phyloP scores from a whole-genome alignment of 495 filamentous ascomycete genomes.

The Aspergillus saccharolyticus region DNA sequence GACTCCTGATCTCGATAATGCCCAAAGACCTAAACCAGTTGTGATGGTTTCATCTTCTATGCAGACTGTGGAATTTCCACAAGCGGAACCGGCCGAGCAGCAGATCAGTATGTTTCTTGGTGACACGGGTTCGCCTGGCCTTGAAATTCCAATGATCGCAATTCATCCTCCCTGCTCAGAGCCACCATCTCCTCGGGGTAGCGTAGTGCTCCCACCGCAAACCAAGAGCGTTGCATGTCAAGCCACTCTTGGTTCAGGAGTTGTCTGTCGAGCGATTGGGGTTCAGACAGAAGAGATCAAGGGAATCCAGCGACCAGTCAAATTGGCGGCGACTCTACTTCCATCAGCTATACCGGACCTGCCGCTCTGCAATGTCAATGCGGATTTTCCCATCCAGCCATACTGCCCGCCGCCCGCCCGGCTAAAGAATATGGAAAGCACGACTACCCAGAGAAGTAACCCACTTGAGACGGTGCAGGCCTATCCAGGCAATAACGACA shows the following conservation, averaged over 20 bases:
- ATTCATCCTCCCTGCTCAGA: constrained; percentile 61
- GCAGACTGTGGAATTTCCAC: constrained; percentile 54
- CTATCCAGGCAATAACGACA: constrained; percentile 80
- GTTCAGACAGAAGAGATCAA: constrained; percentile 89
- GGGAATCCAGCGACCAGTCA: constrained; percentile 66
- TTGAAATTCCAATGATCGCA: constrained; percentile 56
- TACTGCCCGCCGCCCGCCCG: constrained; percentile 37
- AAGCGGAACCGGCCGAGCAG: constrained; percentile 12
- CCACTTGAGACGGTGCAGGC: constrained; percentile 50
- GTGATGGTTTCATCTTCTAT: constrained; percentile 56
- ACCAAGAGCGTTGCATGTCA: constrained; percentile 59
- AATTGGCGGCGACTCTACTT: constrained; percentile 70
- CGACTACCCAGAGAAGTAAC: constrained; percentile 12
- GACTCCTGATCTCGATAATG: constrained; percentile 53
- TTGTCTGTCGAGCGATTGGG: constrained; percentile 42
- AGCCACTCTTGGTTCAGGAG: constrained; percentile 34
- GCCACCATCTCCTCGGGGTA: constrained; percentile 57
- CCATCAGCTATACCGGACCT: constrained; percentile 56
- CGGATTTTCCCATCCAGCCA: constrained; percentile 25
- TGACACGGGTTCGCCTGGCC: constrained; percentile 18
- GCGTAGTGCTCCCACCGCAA: constrained; percentile 58
- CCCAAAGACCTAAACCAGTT: not conserved
- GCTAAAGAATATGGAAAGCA: constrained; percentile 23
- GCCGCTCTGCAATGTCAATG: constrained; percentile 21
- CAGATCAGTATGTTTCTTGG: constrained; percentile 15